phyloP scores from a whole-genome alignment of 306 rosid species.

The Sicyos baderoa region DNA sequence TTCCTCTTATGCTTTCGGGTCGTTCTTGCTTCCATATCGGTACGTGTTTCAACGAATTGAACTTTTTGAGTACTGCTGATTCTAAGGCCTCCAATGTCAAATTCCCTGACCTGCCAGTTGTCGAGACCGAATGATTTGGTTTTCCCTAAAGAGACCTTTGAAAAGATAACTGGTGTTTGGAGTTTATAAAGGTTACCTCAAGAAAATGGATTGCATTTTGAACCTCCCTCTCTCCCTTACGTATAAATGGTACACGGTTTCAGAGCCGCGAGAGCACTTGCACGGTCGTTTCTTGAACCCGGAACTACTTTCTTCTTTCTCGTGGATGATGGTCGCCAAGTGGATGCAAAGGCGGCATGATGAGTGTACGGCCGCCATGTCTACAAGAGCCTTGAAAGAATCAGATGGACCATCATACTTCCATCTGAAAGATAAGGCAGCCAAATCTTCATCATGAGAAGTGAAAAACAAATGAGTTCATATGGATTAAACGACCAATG shows the following conservation, averaged over 20 bases:
- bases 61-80: conserved; percentile 46
- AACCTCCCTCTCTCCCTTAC: conserved; percentile 93
- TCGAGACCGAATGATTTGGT: conserved; percentile 18
- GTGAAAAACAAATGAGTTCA: not conserved
- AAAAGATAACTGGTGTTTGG: not conserved
- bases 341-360: conserved; percentile 98
- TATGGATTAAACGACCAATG: not conserved
- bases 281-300: conserved; percentile 71
- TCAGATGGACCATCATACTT: conserved; percentile 90
- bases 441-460: conserved; percentile 15
- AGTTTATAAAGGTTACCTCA: conserved; percentile 45
- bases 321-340: conserved; percentile 63
- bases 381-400: conserved; percentile 95
- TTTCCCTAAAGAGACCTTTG: conserved; percentile 6
- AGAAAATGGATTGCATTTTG: conserved; percentile 69
- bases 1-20: conserved; percentile 69
- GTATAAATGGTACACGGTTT: conserved; percentile 63
- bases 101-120: conserved; percentile 50
- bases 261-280: conserved; percentile 68
- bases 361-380: conserved; percentile 99
- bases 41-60: conserved; percentile 51
- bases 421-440: conserved; percentile 48
- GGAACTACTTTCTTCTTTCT: conserved; percentile 64
- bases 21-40: conserved; percentile 87
- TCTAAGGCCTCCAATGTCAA: conserved; percentile 63